These are phyloP conservation scores for Didymella pomorum DNA, from an alignment of 2,329 filamentous ascomycete genomes.

Conservation along the genomic window DNA sequence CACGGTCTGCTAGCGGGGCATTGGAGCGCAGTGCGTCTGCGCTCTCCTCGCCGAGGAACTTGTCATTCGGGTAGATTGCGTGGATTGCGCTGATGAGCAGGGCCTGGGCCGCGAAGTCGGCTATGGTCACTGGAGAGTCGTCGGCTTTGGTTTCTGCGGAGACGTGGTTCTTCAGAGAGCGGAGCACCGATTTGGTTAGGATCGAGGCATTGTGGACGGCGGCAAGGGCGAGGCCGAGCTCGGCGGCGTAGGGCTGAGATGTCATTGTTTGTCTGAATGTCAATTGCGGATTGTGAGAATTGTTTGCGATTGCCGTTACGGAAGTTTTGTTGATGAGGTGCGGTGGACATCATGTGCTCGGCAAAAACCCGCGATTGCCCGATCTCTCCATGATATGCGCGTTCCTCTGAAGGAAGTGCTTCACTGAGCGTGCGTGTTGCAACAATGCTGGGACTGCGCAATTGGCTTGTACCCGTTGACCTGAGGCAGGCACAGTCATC, in stretches of 20 bases:
- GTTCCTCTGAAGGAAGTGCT: neutral
- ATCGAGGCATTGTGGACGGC: conserved; percentile 65
- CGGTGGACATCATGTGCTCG: conserved; percentile 20
- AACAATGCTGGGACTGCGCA: neutral
- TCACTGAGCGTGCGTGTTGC: conserved; percentile 2
- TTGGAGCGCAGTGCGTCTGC: conserved; percentile 62
- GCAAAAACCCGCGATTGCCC: conserved; percentile 15
- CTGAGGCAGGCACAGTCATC: neutral
- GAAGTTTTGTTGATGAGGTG: conserved; percentile 12
- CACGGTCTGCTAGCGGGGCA: conserved; percentile 58
- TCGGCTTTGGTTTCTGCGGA: conserved; percentile 65
- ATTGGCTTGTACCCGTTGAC: conserved; percentile 1
- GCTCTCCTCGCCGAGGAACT: conserved; percentile 70
- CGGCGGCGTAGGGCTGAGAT: conserved; percentile 32
- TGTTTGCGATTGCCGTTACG: conserved; percentile 8
- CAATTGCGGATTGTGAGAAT: conserved; percentile 10
- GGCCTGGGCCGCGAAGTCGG: conserved; percentile 70
- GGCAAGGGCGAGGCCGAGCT: conserved; percentile 43
- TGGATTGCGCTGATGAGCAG: conserved; percentile 66
- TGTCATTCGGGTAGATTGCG: conserved; percentile 62
- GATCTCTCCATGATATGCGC: conserved; percentile 1
- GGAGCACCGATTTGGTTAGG: conserved; percentile 64
- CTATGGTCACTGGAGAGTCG: conserved; percentile 67
- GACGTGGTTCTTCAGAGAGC: conserved; percentile 56
- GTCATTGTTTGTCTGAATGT: conserved; percentile 8